phyloP scores from a whole-genome alignment of 179 eudicot species.

The Actinidia polygama region DNA sequence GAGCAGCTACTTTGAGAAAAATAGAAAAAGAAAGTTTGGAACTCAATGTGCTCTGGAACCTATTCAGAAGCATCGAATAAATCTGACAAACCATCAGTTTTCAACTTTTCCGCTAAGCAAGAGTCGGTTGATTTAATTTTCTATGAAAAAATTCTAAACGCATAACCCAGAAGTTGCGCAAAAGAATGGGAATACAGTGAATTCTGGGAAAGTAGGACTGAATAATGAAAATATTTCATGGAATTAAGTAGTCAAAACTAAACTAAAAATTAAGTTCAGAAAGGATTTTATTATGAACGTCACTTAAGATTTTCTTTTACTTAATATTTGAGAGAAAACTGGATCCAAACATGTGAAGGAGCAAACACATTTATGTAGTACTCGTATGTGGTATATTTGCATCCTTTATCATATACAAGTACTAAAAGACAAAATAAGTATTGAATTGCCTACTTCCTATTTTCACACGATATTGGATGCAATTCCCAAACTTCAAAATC shows the following conservation, averaged over 20 bases:
- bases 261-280: not conserved
- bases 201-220: not conserved
- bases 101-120: not conserved
- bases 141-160: not conserved
- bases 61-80: conserved; percentile 1
- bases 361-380: not conserved
- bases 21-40: not conserved
- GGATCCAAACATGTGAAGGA: not conserved
- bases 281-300: not conserved
- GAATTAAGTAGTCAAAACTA: not conserved
- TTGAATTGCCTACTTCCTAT: not conserved
- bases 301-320: not conserved
- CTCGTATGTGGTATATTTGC: not conserved
- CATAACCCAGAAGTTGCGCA: conserved; percentile 4
- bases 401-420: not conserved
- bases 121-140: not conserved
- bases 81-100: not conserved
- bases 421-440: not conserved
- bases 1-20: not conserved
- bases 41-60: not conserved
- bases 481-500: not conserved
- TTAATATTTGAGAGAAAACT: conserved; percentile 1
- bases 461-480: not conserved
- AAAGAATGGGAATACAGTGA: not conserved
- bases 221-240: not conserved